phyloP scores from a whole-genome alignment of 2,329 filamentous ascomycete genomes.

The Aspergillus ustus region DNA sequence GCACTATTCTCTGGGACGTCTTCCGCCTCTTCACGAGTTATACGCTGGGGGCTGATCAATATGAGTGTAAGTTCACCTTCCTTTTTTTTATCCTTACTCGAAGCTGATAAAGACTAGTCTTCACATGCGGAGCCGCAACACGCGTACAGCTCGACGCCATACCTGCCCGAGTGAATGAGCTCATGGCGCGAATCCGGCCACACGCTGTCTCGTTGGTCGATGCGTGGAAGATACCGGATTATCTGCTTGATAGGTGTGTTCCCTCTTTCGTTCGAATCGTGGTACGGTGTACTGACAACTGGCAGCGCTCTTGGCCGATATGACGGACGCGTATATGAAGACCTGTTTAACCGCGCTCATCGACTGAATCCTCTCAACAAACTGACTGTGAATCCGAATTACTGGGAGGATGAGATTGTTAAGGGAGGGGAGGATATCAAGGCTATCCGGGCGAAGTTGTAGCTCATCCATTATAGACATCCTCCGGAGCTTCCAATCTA shows the following conservation, averaged over 20 bases:
- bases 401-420: slow-evolving; percentile 34
- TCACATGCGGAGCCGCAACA: slow-evolving; percentile 48
- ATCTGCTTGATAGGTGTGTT: slow-evolving; percentile 49
- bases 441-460: slow-evolving; percentile 26
- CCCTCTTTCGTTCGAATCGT: neutral
- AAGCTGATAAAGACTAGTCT: slow-evolving; percentile 35
- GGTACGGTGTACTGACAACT: neutral
- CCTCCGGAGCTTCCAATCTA: neutral
- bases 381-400: slow-evolving; percentile 53
- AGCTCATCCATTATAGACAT: neutral
- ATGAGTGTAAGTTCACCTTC: slow-evolving; percentile 24
- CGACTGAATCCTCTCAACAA: slow-evolving; percentile 56
- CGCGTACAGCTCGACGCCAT: slow-evolving; percentile 48
- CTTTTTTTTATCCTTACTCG: too few species aligned
- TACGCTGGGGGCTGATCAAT: slow-evolving; percentile 51
- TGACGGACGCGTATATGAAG: slow-evolving; percentile 60
- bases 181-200: slow-evolving; percentile 55
- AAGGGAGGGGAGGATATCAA: slow-evolving; percentile 25
- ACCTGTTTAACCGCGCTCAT: slow-evolving; percentile 57
- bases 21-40: slow-evolving; percentile 55
- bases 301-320: slow-evolving; percentile 54
- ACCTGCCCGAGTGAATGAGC: slow-evolving; percentile 46
- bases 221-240: slow-evolving; percentile 59
- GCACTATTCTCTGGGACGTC: slow-evolving; percentile 43
- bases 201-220: slow-evolving; percentile 59